Base-by-base conservation (phyloP, 805 yeast species). In the Candida sakaeoensis region DNA sequence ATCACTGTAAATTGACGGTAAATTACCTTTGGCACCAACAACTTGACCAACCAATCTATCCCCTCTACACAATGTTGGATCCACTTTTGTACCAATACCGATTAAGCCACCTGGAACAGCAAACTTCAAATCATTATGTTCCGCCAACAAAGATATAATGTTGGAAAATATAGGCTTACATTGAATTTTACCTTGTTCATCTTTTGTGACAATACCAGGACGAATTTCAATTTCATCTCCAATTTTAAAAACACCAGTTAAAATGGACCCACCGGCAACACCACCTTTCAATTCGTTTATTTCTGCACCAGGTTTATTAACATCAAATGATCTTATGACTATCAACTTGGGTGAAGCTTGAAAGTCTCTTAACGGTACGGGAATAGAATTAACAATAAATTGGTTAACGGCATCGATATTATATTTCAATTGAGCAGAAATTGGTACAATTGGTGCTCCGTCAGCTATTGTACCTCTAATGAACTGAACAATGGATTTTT, bases 91-190 rank as follows among this genome's bases (percentile, higher is more conserved):
- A 72, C 99, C 99, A 43, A 93, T 97, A 80, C 99, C 99, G 57
- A 93, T 95, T 62, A 93, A 79, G 49, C 99, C 99, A 82, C 99
- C 99, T 34, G 99, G 99, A 56, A 93, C 99, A 43, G 99, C 99
- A 58, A 91, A 93, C 65, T 93, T 93, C 67, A 93, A 79, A 64
- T 90, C 96, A 58, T 93, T 95, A 69, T 93, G 90, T 70, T 93
- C 99, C 44, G 99, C 98, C 62, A 90, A 91, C 52, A 93, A 74
- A 10, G 98, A 85, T 38, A 88, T 93, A 59, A 93, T 88, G 57
- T 88, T 83, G 41, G 97, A 89, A 72, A 85, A 87, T 58, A 93
- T 91, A 34, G 98, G 97, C 64, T 84, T 85, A 75, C 97, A 90
- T 72, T 85, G 95, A 55, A 91, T 86, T 65, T 85, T 86, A 50